Percentiles rank a stretch among this genome's conserved stretches.
phyloP scores from a whole-genome alignment of 805 yeast species.

The Saturnispora hagleri region DNA sequence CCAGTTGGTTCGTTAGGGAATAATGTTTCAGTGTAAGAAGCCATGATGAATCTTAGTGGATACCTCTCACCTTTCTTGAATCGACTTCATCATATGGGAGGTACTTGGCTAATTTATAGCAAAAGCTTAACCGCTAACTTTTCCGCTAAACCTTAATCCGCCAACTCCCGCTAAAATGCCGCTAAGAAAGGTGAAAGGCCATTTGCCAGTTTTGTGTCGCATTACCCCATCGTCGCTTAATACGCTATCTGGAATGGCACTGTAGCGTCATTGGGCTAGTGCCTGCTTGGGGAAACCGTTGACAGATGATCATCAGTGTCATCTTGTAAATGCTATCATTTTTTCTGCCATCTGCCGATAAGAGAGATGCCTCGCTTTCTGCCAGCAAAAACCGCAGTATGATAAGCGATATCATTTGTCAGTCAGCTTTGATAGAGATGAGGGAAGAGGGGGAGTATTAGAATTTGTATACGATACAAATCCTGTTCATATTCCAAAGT shows the following conservation, averaged over 20 bases:
- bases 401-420: background rate
- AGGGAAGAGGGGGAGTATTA: too few relatives aligned
- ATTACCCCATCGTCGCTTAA: background rate
- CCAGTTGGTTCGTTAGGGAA: constrained; percentile 75
- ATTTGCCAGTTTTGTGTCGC: background rate
- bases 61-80: background rate
- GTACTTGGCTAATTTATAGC: background rate
- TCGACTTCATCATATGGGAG: background rate
- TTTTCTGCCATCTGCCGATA: background rate
- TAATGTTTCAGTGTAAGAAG: constrained; percentile 42
- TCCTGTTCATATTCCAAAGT: too few relatives aligned
- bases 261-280: background rate
- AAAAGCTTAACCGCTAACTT: background rate
- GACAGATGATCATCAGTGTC: background rate
- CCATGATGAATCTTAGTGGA: background rate
- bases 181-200: background rate
- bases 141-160: background rate
- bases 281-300: background rate
- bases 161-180: background rate
- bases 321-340: background rate
- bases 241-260: background rate
- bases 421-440: too few relatives aligned
- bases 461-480: too few relatives aligned
- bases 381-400: background rate
- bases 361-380: background rate